Conservation (phyloP, 179 eudicot genomes). For the Gypsophila paniculata region DNA sequence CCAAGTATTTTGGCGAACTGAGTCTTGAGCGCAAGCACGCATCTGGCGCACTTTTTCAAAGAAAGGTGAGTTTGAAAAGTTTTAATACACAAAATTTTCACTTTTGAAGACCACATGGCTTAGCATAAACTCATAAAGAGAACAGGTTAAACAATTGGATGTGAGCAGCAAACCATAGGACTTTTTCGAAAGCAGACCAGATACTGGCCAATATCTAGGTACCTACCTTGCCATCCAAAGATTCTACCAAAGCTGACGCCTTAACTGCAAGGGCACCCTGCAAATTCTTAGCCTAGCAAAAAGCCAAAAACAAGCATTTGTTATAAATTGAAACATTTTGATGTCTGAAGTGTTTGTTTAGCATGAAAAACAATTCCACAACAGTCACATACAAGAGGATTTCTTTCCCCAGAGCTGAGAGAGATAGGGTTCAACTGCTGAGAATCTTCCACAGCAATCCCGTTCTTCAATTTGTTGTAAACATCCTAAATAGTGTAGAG, state of each 20-base stretch:
- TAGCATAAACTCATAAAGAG: neutral
- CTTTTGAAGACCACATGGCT: conserved; percentile 10
- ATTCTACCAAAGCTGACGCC: conserved; percentile 63
- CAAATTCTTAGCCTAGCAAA: conserved; percentile 67
- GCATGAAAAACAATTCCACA: conserved; percentile 13
- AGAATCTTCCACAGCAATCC: conserved; percentile 71
- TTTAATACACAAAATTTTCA: neutral
- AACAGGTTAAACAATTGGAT: neutral
- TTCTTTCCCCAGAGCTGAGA: conserved; percentile 69
- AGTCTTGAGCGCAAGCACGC: no score
- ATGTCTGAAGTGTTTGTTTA: conserved; percentile 10
- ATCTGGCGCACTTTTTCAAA: no score
- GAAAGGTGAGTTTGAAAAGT: neutral
- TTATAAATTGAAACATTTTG: neutral
- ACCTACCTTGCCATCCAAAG: conserved; percentile 85
- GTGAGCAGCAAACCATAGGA: neutral
- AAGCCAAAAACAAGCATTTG: conserved; percentile 7
- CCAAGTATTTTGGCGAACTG: no score
- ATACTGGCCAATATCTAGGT: conserved; percentile 1
- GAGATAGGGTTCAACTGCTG: conserved; percentile 46
- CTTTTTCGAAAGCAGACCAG: neutral
- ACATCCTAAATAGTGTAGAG: conserved; percentile 48
- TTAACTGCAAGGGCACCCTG: conserved; percentile 64
- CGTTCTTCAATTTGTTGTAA: conserved; percentile 75
- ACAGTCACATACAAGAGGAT: conserved; percentile 50